Base-by-base conservation (phyloP, 2,329 filamentous ascomycete species). In the Rhinocladiella mackenziei region DNA sequence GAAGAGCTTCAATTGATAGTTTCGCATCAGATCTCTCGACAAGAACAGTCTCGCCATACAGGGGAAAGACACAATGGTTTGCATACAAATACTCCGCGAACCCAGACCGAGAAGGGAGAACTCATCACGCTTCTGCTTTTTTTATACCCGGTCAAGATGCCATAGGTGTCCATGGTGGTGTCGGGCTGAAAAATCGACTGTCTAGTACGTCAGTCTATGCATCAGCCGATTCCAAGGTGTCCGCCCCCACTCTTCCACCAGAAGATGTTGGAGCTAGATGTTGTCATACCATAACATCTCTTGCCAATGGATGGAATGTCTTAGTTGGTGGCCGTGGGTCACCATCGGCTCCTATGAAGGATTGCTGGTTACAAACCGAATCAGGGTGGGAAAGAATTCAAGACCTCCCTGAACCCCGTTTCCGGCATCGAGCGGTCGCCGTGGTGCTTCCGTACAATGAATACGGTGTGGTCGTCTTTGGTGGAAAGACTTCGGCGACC, bases 321-420 rank as follows among this genome's bases (percentile, higher is more conserved):
- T 69, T 95, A 34, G 74, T 78, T 20, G 89, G 91, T 17, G 91
- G 91, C 4, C 77, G 89, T 47, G 73, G 76, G n/a, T 91, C 87
- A 5, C 89, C 89, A 3, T 73, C 80, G 9, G 75, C 73, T 20
- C 80, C 80, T 1, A 69, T 87, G 30, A 70, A 70, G 25, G 86
- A 92, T 62, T 89, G 84, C 56, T 96, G 87, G 87, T 56, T 89
- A 1, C 78, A 83, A 51, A 72, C 76, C 39, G 75, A 75, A 38
- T 71, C 71, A 20, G 62, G 58, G 10, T 95, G 88, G 88, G 71
- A 73, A 45, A 73, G 71, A 51, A 74, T 78, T 10, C 72, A 82
- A 46, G 74, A 78, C 56, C 70, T 95, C n/a, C 82, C 83, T 0
- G 58, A 70, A n/a, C 75, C 83, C 7, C 71, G 89, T 17, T 95